Conservation (phyloP, 73 alveolate genomes). For the Tetrahymena elliotti region DNA sequence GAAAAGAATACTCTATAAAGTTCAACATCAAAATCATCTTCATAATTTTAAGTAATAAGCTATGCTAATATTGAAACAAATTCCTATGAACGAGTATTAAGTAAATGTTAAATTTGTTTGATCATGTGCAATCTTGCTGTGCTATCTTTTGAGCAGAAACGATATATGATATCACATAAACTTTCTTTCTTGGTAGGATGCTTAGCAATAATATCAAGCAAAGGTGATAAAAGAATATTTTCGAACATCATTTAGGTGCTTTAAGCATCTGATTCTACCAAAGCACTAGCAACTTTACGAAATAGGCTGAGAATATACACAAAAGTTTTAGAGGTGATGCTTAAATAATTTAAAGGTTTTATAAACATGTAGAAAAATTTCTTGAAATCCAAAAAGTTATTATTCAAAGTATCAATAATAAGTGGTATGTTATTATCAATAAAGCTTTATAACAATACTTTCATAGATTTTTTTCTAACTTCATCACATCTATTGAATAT, state of each 20-base stretch:
- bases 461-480: conserved; percentile 28
- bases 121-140: conserved; percentile 3
- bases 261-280: conserved; percentile 35
- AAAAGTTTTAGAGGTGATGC: conserved; percentile 27
- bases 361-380: conserved; percentile 19
- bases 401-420: conserved; percentile 17
- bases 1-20: not conserved
- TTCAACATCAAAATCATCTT: conserved; percentile 21
- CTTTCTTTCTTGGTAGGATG: conserved; percentile 32
- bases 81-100: conserved; percentile 12
- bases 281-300: conserved; percentile 10
- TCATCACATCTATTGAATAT: conserved; percentile 38
- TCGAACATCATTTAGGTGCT: conserved; percentile 45
- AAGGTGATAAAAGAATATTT: conserved; percentile 11
- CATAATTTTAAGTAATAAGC: conserved; percentile 8
- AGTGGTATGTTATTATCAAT: conserved; percentile 9
- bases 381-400: conserved; percentile 36
- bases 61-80: conserved; percentile 10
- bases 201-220: conserved; percentile 1
- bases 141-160: conserved; percentile 4
- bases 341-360: conserved; percentile 16
- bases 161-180: conserved; percentile 2
- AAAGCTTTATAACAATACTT: conserved; percentile 7
- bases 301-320: not conserved
- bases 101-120: not conserved